Evolutionary conservation across 352 stramenopile genomes (phyloP).

Genomic region (Thalassiosira mediterranea): DNA sequence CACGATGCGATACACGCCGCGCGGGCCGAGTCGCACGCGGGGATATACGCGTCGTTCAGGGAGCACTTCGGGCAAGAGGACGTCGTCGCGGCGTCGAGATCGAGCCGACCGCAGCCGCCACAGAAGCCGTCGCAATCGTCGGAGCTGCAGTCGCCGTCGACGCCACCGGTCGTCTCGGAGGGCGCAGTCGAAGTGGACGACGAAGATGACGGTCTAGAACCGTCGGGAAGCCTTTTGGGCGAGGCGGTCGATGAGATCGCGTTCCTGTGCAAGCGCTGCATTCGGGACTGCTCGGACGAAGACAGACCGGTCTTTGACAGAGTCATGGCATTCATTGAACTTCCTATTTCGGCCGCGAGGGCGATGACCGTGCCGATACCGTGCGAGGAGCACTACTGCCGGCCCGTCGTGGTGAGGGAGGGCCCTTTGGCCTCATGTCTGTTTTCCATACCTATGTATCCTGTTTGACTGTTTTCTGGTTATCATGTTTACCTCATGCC

Average conservation of each 20-base stretch:
- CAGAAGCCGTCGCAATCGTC: no score
- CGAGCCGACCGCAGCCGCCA: no score
- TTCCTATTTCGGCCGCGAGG: slow-evolving; percentile 41
- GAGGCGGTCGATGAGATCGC: slow-evolving; percentile 40
- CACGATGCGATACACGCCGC: slow-evolving; percentile 15
- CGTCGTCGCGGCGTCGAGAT: neutral
- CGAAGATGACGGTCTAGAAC: no score
- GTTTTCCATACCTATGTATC: neutral
- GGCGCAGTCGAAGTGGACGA: no score
- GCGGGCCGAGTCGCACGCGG: neutral
- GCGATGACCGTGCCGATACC: slow-evolving; percentile 51
- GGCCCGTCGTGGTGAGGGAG: slow-evolving; percentile 27
- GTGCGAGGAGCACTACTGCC: slow-evolving; percentile 58
- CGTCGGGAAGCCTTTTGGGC: no score
- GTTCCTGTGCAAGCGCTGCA: slow-evolving; percentile 14
- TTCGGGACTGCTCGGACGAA: slow-evolving; percentile 13
- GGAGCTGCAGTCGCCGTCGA: no score
- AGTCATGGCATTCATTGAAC: slow-evolving; percentile 26
- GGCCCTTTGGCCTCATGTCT: no score
- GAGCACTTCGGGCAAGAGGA: neutral
- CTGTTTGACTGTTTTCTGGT: neutral
- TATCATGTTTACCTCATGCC: no score
- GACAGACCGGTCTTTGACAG: slow-evolving; percentile 39
- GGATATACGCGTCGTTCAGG: slow-evolving; percentile 2
- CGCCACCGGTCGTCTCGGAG: no score